A percentile compares a stretch with the other conserved stretches of the same genome.
phyloP scores from a whole-genome alignment of 352 stramenopile species.

The Globisporangium viniferum region DNA sequence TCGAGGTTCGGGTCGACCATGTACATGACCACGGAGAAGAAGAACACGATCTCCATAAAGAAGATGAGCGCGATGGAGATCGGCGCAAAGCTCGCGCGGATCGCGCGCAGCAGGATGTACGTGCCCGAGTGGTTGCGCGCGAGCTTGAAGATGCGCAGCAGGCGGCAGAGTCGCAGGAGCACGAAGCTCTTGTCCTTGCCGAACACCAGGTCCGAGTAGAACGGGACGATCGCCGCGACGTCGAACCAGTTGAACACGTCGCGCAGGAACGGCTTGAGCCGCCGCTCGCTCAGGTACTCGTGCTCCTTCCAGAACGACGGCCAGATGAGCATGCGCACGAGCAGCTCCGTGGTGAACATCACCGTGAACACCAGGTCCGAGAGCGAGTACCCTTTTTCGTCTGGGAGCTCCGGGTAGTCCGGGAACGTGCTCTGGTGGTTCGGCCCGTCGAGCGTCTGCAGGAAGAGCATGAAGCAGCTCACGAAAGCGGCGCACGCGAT shows the following conservation, averaged over 20 bases:
- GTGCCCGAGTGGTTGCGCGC: slow-evolving; percentile 75
- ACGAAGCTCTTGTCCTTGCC: slow-evolving; percentile 75
- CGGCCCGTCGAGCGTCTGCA: slow-evolving; percentile 71
- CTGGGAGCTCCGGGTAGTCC: slow-evolving; percentile 59
- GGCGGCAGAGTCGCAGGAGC: slow-evolving; percentile 58
- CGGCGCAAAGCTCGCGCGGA: slow-evolving; percentile 63
- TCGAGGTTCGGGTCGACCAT: slow-evolving; percentile 73
- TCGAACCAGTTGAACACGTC: slow-evolving; percentile 87
- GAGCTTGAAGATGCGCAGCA: slow-evolving; percentile 81
- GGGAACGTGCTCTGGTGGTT: slow-evolving; percentile 63
- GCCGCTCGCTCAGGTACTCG: slow-evolving; percentile 63
- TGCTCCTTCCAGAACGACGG: slow-evolving; percentile 68
- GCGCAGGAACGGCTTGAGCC: slow-evolving; percentile 60
- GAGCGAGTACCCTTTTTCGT: slow-evolving; percentile 47
- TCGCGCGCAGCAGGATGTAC: slow-evolving; percentile 73
- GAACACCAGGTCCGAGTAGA: slow-evolving; percentile 74
- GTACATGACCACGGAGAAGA: slow-evolving; percentile 82
- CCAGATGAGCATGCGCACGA: slow-evolving; percentile 72
- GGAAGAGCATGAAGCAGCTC: slow-evolving; percentile 72
- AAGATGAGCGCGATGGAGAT: slow-evolving; percentile 82
- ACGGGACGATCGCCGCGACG: slow-evolving; percentile 60
- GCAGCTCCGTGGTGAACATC: slow-evolving; percentile 67
- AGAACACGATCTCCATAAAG: slow-evolving; percentile 76
- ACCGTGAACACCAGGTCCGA: slow-evolving; percentile 68
- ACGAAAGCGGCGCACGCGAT: slow-evolving; percentile 63